These are phyloP conservation scores for Coemansia furcata DNA, from an alignment of 192 early-diverging fungal species.

Conservation along the genomic window DNA sequence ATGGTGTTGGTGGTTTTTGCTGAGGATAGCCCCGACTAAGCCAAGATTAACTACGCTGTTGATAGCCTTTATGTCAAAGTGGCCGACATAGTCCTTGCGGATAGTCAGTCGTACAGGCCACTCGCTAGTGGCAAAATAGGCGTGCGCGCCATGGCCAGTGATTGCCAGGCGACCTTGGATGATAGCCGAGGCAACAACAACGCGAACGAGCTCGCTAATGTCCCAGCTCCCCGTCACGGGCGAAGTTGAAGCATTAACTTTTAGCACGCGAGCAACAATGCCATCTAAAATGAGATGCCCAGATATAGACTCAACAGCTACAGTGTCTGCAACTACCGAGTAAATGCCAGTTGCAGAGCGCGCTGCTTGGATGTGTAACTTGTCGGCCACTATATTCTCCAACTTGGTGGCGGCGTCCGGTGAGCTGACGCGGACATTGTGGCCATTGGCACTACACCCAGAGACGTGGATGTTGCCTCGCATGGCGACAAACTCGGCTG, in stretches of 20 bases:
- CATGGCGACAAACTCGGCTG: constrained; percentile 24
- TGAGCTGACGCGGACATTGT: constrained; percentile 12
- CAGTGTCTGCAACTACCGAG: background rate
- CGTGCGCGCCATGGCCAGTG: background rate
- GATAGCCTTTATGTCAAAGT: constrained; percentile 22
- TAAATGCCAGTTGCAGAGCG: background rate
- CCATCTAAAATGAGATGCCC: constrained; percentile 10
- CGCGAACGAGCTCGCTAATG: constrained; percentile 4
- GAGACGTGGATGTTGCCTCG: constrained; percentile 6
- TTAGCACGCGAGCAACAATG: constrained; percentile 7
- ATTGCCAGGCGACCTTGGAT: constrained; percentile 12
- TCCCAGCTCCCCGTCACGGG: constrained; percentile 23
- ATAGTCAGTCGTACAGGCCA: constrained; percentile 27
- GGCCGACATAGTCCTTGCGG: constrained; percentile 14
- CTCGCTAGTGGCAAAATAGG: constrained; percentile 8
- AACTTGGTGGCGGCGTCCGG: constrained; percentile 10
- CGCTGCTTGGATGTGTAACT: background rate
- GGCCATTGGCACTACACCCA: constrained; percentile 4
- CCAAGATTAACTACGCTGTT: constrained; percentile 24
- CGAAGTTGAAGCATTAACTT: constrained; percentile 7
- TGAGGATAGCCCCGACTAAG: constrained; percentile 2
- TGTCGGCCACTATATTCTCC: background rate
- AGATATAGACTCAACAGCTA: background rate
- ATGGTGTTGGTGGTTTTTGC: constrained; percentile 6
- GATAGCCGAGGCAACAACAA: constrained; percentile 16